These are phyloP conservation scores for Hypomyces rosellus DNA, from an alignment of 2,329 filamentous ascomycete species.

Conservation along the genomic window DNA sequence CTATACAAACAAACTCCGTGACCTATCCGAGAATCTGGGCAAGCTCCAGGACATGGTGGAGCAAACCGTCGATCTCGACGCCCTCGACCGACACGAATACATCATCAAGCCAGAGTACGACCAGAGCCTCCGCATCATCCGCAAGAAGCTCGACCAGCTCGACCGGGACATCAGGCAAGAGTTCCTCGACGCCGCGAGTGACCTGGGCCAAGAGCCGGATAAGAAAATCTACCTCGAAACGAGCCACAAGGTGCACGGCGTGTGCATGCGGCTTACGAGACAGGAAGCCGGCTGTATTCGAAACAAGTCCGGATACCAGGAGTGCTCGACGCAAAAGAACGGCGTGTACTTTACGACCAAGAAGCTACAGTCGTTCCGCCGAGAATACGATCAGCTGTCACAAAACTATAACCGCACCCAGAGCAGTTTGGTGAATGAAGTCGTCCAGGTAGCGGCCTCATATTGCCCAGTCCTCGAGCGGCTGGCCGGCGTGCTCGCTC, in stretches of 20 bases:
- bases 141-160: constrained; percentile 82
- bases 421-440: constrained; percentile 81
- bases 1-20: constrained; percentile 77
- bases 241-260: constrained; percentile 91
- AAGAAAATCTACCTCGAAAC: constrained; percentile 95
- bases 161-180: constrained; percentile 78
- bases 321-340: constrained; percentile 98
- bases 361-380: constrained; percentile 68
- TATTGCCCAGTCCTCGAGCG: constrained; percentile 91
- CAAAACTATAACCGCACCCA: constrained; percentile 95
- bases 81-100: constrained; percentile 93
- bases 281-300: constrained; percentile 89
- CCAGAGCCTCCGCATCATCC: constrained; percentile 77
- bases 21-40: constrained; percentile 69
- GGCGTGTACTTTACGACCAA: constrained; percentile 96
- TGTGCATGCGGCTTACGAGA: constrained; percentile 90
- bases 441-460: constrained; percentile 86
- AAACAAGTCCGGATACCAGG: constrained; percentile 82
- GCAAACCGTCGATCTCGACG: constrained; percentile 92
- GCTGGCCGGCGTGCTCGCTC: constrained; percentile 79
- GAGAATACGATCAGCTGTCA: constrained; percentile 90
- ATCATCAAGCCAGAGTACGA: constrained; percentile 99
- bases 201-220: constrained; percentile 86
- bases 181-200: constrained; percentile 67
- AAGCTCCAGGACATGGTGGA: constrained; percentile 98